Base-by-base conservation (phyloP, 78 protist species). In the Dictyostelium intermedium region DNA sequence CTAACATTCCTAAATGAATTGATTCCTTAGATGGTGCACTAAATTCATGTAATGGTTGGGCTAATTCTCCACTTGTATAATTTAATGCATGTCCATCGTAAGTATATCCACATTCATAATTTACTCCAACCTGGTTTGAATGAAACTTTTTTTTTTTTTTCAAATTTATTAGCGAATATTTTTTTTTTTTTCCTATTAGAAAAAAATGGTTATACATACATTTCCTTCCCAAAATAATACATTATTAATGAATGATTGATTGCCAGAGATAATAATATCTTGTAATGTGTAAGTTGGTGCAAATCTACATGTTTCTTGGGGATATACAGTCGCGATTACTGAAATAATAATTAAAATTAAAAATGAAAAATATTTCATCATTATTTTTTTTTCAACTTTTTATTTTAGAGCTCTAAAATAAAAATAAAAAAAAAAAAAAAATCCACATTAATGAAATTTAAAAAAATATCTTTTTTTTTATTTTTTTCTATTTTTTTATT, bases 1-100 rank as follows among this genome's bases (percentile, higher is more conserved):
- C 84, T 10, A 76, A 18, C 66, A 85, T 37, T 27, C 91, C 91
- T 5, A 92, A 63, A 78, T 83, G 96, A 74, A 92, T 84, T 4
- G 91, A 76, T 74, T 92, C 96, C 50, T 92, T 92, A 14, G 96
- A 92, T 37, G 96, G 92, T 78, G 96, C 96, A 84, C 92, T 85
- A 39, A 92, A 92, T 11, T 50, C 47, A 41, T 87, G 93, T 43
- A 87, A 60, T 32, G 81, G 81, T 43, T 18, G 7, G 7, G 27
- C 34, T 7, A 84, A 35, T 77, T 84, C 84, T 25, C 95, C 95
- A 9, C 87, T 91, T 5, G 79, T 43, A 77, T 91, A 83, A 41
- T 91, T 34, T n/a, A 91, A 20, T n/a, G 73, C 74, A 45, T 66
- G 79, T 9, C 95, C 95, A 91, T 91, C 95, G 41, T 91, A 91